These are phyloP conservation scores for Jaltomata sinuosa DNA, from an alignment of 257 asterid genomes.

Conservation along the genomic window DNA sequence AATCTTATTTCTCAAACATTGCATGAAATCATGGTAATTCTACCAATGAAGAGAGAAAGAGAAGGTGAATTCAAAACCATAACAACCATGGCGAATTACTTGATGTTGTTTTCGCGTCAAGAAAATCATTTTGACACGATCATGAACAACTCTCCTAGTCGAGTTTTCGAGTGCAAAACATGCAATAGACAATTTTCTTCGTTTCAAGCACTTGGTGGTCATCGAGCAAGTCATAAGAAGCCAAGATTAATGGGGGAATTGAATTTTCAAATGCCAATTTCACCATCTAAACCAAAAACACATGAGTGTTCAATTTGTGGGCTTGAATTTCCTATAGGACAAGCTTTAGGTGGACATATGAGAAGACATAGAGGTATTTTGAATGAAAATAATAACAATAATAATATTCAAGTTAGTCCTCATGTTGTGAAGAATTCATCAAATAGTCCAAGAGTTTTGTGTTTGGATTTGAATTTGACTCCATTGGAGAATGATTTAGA, in stretches of 20 bases:
- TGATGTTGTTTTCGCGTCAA: conserved; percentile 26
- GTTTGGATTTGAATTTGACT: conserved; percentile 57
- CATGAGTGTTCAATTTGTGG: conserved; percentile 62
- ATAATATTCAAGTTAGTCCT: conserved; percentile 11
- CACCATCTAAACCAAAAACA: conserved; percentile 45
- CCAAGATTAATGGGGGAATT: conserved; percentile 25
- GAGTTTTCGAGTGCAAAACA: conserved; percentile 55
- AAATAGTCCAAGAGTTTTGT: conserved; percentile 30
- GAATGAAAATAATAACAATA: background rate
- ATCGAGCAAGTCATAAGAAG: conserved; percentile 71
- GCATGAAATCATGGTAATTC: background rate
- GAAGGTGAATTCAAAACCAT: conserved; percentile 7
- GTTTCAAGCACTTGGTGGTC: conserved; percentile 86
- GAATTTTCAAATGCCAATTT: background rate
- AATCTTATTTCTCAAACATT: background rate
- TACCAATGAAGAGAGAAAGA: conserved; percentile 18
- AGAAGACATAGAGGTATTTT: conserved; percentile 37
- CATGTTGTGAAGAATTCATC: conserved; percentile 34
- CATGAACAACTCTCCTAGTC: background rate
- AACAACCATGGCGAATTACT: conserved; percentile 28
- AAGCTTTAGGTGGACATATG: conserved; percentile 70
- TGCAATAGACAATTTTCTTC: conserved; percentile 56
- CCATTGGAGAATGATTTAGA: conserved; percentile 38
- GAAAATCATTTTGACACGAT: background rate
- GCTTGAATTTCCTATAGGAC: conserved; percentile 49